Percentiles rank a stretch among this genome's conserved stretches.
These are phyloP conservation scores for Torrubiella hemipterigena DNA, from an alignment of 2,329 filamentous ascomycete genomes.

Conservation along the genomic window DNA sequence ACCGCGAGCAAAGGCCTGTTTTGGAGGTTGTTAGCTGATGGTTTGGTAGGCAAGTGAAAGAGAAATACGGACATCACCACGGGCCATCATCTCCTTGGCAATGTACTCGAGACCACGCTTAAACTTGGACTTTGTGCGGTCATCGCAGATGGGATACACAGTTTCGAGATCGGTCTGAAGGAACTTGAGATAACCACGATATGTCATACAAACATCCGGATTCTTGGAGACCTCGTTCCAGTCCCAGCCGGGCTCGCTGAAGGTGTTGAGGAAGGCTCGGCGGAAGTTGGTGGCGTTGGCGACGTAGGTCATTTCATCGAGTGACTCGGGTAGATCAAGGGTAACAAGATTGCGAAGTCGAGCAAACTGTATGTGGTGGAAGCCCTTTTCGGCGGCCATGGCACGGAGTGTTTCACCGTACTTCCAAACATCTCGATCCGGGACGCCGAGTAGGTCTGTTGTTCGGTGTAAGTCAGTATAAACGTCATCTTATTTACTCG, in stretches of 20 bases:
- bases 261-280: conserved; percentile 13
- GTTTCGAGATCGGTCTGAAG: conserved; percentile 17
- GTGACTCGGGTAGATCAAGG: conserved; percentile 22
- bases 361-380: conserved; percentile 30
- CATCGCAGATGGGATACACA: conserved; percentile 12
- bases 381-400: conserved; percentile 23
- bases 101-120: conserved; percentile 15
- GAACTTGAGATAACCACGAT: conserved; percentile 16
- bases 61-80: conserved; percentile 14
- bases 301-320: conserved; percentile 28
- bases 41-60: not conserved
- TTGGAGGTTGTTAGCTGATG: not conserved
- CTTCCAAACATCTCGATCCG: conserved; percentile 33
- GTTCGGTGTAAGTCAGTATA: not conserved
- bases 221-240: conserved; percentile 16
- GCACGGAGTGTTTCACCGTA: conserved; percentile 32
- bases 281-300: conserved; percentile 18
- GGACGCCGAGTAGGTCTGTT: conserved; percentile 33
- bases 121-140: conserved; percentile 11
- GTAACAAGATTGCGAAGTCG: conserved; percentile 31
- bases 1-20: conserved; percentile 16
- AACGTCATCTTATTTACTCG: not conserved
- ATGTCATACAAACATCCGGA: conserved; percentile 16
- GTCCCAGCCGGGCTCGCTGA: conserved; percentile 12
- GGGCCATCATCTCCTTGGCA: conserved; percentile 18